A percentile compares a stretch with the other conserved stretches of the same genome.
Conservation (phyloP, 2,329 filamentous ascomycete species). For the Gaeumannomyces tritici region DNA sequence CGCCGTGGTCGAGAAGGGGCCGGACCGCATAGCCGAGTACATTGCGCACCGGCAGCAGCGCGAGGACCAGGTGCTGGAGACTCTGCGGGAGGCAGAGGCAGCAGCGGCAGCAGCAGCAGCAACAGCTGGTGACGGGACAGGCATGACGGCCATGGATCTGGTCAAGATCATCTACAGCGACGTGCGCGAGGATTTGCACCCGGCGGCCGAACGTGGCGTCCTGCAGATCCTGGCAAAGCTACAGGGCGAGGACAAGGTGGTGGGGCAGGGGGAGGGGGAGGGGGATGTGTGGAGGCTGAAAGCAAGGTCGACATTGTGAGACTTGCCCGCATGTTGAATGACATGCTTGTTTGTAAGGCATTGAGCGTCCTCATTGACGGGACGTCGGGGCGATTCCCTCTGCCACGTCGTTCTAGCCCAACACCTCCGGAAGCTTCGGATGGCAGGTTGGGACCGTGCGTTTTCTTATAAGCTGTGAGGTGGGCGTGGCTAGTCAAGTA, state of each 20-base stretch:
- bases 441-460: background rate
- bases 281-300: conserved; percentile 33
- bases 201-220: conserved; percentile 67
- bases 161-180: conserved; percentile 82
- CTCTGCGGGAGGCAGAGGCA: conserved; percentile 34
- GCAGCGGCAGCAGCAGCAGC: background rate
- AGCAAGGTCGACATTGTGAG: conserved; percentile 30
- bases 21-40: conserved; percentile 68
- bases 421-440: background rate
- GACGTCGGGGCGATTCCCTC: background rate
- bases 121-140: conserved; percentile 9
- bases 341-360: too few species aligned
- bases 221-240: conserved; percentile 75
- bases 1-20: conserved; percentile 63
- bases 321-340: background rate
- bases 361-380: background rate
- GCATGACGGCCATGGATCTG: conserved; percentile 67
- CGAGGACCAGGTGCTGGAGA: conserved; percentile 66
- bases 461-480: too few species aligned
- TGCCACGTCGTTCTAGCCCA: background rate
- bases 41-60: conserved; percentile 70
- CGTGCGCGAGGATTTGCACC: conserved; percentile 65
- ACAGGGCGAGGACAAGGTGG: conserved; percentile 59
- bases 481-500: too few species aligned
- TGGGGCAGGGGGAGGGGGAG: conserved; percentile 21